Evolutionary conservation across 179 eudicot genomes (phyloP).

Genomic region (Corrigiola litoralis): DNA sequence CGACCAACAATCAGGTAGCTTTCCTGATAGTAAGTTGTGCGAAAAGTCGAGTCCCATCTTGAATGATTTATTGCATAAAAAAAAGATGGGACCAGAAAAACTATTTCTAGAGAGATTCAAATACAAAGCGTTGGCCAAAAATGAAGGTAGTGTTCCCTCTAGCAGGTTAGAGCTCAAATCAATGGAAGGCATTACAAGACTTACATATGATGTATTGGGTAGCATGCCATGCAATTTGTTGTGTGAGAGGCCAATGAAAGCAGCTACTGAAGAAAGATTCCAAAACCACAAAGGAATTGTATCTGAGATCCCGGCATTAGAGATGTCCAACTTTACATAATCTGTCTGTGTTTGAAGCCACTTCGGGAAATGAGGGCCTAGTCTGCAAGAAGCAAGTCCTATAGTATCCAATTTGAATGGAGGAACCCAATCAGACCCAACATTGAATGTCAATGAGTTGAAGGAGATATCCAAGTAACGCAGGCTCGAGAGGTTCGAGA

Average conservation of each 20-base stretch:
- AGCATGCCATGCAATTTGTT: slow-evolving; percentile 26
- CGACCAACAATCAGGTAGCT: slow-evolving; percentile 34
- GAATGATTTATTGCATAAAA: background rate
- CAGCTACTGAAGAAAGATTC: slow-evolving; percentile 14
- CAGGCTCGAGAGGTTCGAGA: slow-evolving; percentile 24
- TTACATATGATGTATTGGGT: slow-evolving; percentile 14
- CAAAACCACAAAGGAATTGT: slow-evolving; percentile 38
- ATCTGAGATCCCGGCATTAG: slow-evolving; percentile 27
- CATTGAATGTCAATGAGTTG: slow-evolving; percentile 24
- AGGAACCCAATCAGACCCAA: slow-evolving; percentile 20
- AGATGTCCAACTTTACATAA: slow-evolving; percentile 24
- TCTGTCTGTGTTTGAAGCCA: slow-evolving; percentile 31
- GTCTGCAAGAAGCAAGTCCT: slow-evolving; percentile 17
- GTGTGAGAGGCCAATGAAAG: slow-evolving; percentile 19
- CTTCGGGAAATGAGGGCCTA: slow-evolving; percentile 33
- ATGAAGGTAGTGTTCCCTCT: slow-evolving; percentile 23
- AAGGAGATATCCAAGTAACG: slow-evolving; percentile 21
- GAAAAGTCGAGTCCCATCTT: slow-evolving; percentile 29
- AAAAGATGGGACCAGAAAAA: slow-evolving; percentile 27
- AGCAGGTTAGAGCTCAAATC: slow-evolving; percentile 30
- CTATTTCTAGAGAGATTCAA: slow-evolving; percentile 33
- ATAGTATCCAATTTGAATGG: slow-evolving; percentile 25
- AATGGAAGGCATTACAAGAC: background rate
- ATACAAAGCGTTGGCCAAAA: background rate
- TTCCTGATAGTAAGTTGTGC: slow-evolving; percentile 29